Percentiles rank a stretch among this genome's conserved stretches.
Evolutionary conservation across 202 grass and related monocot genomes (phyloP).

Genomic region (Elaeis oleifera): DNA sequence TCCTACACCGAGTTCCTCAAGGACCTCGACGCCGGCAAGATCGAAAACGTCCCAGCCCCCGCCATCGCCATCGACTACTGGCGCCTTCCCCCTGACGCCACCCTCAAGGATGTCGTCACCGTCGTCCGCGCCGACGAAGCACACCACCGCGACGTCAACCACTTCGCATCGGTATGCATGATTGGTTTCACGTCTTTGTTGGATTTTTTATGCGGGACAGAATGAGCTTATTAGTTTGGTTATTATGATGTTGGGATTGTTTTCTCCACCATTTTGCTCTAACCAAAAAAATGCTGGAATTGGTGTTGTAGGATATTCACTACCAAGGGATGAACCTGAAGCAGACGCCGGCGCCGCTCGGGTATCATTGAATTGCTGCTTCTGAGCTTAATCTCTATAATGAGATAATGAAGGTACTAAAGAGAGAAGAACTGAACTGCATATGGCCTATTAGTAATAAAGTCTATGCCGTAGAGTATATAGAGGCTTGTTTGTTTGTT

Average conservation of each 20-base stretch:
- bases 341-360: slow-evolving; percentile 17
- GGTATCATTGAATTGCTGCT: slow-evolving; percentile 13
- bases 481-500: no score
- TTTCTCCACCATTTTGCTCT: no score
- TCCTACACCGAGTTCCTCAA: slow-evolving; percentile 78
- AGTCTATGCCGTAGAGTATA: no score
- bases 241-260: no score
- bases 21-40: slow-evolving; percentile 66
- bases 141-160: slow-evolving; percentile 97
- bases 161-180: slow-evolving; percentile 74
- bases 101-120: slow-evolving; percentile 69
- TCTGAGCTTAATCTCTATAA: no score
- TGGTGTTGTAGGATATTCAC: slow-evolving; percentile 12
- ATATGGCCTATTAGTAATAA: no score
- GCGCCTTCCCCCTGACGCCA: slow-evolving; percentile 68
- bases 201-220: no score
- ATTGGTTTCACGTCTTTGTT: not conserved
- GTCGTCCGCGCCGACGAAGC: slow-evolving; percentile 87
- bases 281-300: no score
- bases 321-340: slow-evolving; percentile 13
- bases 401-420: no score
- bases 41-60: slow-evolving; percentile 66
- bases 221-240: no score
- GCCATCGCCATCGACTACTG: slow-evolving; percentile 94
- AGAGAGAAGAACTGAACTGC: no score